Evolutionary conservation across 2,329 filamentous ascomycete genomes (phyloP).

Genomic region (Fusarium anthophilum): DNA sequence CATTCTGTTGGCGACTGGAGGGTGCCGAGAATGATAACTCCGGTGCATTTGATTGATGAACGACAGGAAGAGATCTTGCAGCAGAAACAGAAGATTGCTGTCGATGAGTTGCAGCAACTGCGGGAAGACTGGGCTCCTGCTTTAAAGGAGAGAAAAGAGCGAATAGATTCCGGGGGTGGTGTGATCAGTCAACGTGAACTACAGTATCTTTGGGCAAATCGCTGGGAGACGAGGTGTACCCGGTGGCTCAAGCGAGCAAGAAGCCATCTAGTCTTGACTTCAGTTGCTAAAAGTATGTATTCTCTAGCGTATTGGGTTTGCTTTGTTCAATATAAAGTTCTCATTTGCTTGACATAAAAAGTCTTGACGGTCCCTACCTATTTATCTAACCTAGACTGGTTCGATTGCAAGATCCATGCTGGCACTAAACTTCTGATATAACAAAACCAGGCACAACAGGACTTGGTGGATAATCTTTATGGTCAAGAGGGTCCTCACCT

Average conservation of each 20-base stretch:
- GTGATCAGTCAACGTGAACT: neutral
- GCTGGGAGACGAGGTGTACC: neutral
- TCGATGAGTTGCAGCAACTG: neutral
- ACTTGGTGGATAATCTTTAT: neutral
- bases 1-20: neutral
- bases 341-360: neutral
- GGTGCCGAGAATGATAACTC: neutral
- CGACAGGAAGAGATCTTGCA: neutral
- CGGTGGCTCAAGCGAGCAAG: neutral
- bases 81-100: neutral
- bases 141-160: neutral
- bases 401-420: neutral
- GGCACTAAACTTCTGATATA: neutral
- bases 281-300: no score
- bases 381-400: neutral
- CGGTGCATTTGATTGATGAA: neutral
- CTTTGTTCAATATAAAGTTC: neutral
- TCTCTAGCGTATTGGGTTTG: neutral
- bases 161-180: neutral
- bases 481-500: slow-evolving; percentile 12
- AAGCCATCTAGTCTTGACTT: neutral
- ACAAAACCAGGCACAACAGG: neutral
- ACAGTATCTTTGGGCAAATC: neutral
- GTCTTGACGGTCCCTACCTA: neutral
- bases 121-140: neutral